phyloP scores from a whole-genome alignment of 2,329 filamentous ascomycete genomes.

The Arthrobotrys megalospora region DNA sequence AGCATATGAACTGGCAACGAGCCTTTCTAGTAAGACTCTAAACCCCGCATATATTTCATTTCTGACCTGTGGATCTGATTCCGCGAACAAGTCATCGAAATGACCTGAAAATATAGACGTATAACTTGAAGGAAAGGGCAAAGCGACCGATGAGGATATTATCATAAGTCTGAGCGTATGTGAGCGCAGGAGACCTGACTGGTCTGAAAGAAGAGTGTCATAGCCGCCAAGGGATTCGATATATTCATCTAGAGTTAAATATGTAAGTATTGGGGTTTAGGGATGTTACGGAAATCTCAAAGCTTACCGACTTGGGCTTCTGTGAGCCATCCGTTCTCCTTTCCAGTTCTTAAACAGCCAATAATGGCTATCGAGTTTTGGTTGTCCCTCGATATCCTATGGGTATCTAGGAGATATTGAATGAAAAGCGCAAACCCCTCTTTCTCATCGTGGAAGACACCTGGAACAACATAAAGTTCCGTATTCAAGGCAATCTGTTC shows the following conservation, averaged over 20 bases:
- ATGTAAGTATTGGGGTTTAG: neutral
- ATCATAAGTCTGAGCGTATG: conserved; percentile 51
- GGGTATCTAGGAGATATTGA: conserved; percentile 70
- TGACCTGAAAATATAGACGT: conserved; percentile 72
- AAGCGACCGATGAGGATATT: conserved; percentile 81
- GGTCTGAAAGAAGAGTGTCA: conserved; percentile 25
- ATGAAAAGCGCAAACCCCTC: conserved; percentile 67
- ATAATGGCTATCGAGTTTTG: conserved; percentile 60
- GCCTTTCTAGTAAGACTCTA: conserved; percentile 81
- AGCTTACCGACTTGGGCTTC: conserved; percentile 58
- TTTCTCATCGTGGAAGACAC: conserved; percentile 64
- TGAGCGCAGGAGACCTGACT: conserved; percentile 35
- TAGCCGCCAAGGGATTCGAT: conserved; percentile 34
- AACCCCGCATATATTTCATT: conserved; percentile 83
- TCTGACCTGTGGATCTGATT: conserved; percentile 87
- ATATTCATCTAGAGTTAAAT: conserved; percentile 30
- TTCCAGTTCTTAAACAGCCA: conserved; percentile 63
- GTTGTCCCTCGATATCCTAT: neutral
- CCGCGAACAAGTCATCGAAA: conserved; percentile 81
- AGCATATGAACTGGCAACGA: conserved; percentile 67
- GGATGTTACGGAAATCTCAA: neutral
- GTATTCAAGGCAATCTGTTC: conserved; percentile 49
- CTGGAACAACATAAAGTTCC: conserved; percentile 52
- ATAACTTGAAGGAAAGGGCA: conserved; percentile 2
- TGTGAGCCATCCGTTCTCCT: conserved; percentile 63